phyloP scores from a whole-genome alignment of 2,329 filamentous ascomycete genomes.

The Orbilia brochopaga region DNA sequence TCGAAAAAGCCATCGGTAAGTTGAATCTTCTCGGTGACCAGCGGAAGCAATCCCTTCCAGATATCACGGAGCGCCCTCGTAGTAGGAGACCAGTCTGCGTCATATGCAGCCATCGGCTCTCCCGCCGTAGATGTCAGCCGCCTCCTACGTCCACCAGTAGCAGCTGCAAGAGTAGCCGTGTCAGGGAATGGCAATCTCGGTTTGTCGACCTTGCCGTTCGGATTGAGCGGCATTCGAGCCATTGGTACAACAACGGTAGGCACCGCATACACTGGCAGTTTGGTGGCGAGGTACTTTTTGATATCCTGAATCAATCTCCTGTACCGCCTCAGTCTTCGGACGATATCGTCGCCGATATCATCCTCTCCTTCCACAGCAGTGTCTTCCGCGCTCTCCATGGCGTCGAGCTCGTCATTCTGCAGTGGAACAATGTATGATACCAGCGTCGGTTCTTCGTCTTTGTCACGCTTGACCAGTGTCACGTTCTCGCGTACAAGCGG shows the following conservation, averaged over 20 bases:
- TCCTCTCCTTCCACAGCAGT: slow-evolving; percentile 65
- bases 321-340: slow-evolving; percentile 67
- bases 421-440: slow-evolving; percentile 86
- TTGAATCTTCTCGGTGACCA: slow-evolving; percentile 50
- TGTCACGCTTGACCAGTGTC: slow-evolving; percentile 82
- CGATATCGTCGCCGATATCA: slow-evolving; percentile 65
- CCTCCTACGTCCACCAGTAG: slow-evolving; percentile 62
- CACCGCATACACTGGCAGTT: slow-evolving; percentile 76
- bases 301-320: slow-evolving; percentile 67
- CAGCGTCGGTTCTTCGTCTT: slow-evolving; percentile 81
- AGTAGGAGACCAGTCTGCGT: slow-evolving; percentile 41
- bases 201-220: slow-evolving; percentile 84
- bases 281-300: slow-evolving; percentile 72
- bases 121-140: slow-evolving; percentile 59
- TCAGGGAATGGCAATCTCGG: slow-evolving; percentile 81
- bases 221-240: slow-evolving; percentile 76
- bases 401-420: slow-evolving; percentile 52
- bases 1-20: slow-evolving; percentile 74
- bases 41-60: slow-evolving; percentile 52
- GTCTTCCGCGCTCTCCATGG: slow-evolving; percentile 57
- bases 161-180: slow-evolving; percentile 69
- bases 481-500: slow-evolving; percentile 81
- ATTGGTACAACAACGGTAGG: slow-evolving; percentile 77
- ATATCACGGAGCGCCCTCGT: slow-evolving; percentile 53
- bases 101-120: slow-evolving; percentile 37